Evolutionary conservation across 2,329 filamentous ascomycete species (phyloP).

Genomic region (Colletotrichum sp.): DNA sequence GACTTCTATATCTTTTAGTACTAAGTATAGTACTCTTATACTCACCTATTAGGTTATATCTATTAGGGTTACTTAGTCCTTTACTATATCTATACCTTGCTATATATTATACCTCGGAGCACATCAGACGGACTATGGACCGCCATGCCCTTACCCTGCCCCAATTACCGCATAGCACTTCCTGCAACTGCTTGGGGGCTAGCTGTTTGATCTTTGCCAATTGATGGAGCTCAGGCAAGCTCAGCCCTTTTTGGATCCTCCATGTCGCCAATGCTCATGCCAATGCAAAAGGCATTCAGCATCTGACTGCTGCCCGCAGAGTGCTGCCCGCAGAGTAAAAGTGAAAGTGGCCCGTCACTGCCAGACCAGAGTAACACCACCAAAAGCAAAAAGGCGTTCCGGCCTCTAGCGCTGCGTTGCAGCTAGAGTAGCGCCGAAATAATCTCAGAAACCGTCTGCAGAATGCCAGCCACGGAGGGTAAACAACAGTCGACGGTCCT

Average conservation of each 20-base stretch:
- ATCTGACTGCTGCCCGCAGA: background rate
- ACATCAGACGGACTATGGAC: background rate
- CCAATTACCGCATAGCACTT: background rate
- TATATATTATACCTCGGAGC: too few relatives aligned
- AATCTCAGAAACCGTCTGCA: background rate
- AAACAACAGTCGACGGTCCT: background rate
- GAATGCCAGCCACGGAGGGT: background rate
- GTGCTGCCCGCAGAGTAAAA: background rate
- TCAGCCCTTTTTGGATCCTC: background rate
- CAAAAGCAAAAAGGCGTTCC: background rate
- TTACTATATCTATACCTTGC: too few relatives aligned
- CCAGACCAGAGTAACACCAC: background rate
- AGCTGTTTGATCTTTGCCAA: background rate
- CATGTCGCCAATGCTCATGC: background rate
- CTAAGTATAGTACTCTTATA: too few relatives aligned
- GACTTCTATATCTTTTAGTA: too few relatives aligned
- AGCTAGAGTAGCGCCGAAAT: background rate
- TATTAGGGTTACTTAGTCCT: too few relatives aligned
- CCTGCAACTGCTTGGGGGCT: background rate
- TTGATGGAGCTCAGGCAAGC: background rate
- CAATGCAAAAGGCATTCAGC: background rate
- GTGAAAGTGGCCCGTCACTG: background rate
- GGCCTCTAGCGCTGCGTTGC: background rate
- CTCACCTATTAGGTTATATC: too few relatives aligned
- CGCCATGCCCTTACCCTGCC: background rate